Base-by-base conservation (phyloP, 1,284 basidiomycete species). In the Ustilago shanxiensis region DNA sequence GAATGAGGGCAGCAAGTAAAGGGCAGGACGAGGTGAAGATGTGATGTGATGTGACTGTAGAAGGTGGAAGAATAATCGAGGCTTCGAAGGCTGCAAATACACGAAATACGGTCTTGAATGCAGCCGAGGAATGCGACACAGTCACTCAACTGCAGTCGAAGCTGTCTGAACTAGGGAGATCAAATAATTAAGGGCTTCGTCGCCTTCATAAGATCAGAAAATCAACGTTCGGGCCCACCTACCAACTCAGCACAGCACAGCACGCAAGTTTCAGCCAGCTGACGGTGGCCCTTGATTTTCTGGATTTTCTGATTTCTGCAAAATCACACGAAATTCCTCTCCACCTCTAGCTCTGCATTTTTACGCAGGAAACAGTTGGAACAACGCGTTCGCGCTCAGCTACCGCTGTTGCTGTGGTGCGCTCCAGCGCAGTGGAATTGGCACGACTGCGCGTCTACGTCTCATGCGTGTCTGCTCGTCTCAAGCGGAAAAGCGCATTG, bases 161-260 rank as follows among this genome's bases (percentile, higher is more conserved):
- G 6, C n/a, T 9, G 8, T n/a, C 22, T 3, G 8, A 47, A 24
- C 5, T 7, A 9, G 9, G 7, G 22, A 6, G 26, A 28, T 49
- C 47, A 0, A 9, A 26, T 22, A 41, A 39, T 54, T 66, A 28
- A 26, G 51, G 67, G 44, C 61, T 64, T 70, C 67, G 67, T 64
- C 53, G 67, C 61, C 67, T 10, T 13, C 49, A n/a, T n/a, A 35
- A 44, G 14, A 24, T 8, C 35, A 14, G 11, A 4, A 39, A 63
- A 55, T 57, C 28, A 39, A 37, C 14, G n/a, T 13, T 22, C n/a
- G 45, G 18, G 16, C n/a, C 45, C 41, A 33, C 29, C 24, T 14
- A 35, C 29, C 10, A 51, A 5, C n/a, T 18, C 26, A 28, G 47
- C 9, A 18, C 22, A 28, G 24, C 24, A 26, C 9, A 28, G 6